Conservation (phyloP, 345 rosid genomes). For the Raphanus raphanistrum region DNA sequence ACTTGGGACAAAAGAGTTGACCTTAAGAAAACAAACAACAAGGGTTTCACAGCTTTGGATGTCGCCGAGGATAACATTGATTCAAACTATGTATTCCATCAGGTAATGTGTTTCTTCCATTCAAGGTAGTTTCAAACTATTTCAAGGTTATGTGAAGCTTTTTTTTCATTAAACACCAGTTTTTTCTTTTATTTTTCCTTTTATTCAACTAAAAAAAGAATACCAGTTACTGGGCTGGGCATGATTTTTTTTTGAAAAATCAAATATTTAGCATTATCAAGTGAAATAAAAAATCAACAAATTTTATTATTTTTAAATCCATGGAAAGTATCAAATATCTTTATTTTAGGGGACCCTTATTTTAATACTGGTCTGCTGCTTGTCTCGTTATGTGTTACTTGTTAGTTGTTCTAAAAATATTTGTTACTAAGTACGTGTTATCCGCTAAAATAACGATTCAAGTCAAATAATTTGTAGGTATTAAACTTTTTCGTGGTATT, state of each 20-base stretch:
- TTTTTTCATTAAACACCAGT: background rate
- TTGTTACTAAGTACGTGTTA: background rate
- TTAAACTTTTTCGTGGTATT: background rate
- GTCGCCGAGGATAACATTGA: background rate
- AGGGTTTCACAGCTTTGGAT: slow-evolving; percentile 20
- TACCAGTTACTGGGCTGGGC: background rate
- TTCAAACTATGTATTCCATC: background rate
- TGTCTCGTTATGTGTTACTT: background rate
- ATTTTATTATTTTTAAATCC: no score
- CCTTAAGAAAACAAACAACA: background rate
- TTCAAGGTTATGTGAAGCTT: background rate
- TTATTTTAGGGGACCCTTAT: no score
- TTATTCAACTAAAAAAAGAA: background rate
- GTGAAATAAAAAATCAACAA: background rate
- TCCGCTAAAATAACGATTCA: background rate
- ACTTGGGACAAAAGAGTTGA: slow-evolving; percentile 1
- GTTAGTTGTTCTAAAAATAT: background rate
- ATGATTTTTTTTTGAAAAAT: background rate
- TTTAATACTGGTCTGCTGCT: background rate
- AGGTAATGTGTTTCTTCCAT: background rate
- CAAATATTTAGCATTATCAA: background rate
- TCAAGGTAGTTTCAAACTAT: background rate
- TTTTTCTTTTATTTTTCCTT: background rate
- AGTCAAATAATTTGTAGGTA: background rate
- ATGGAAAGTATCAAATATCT: background rate